Evolutionary conservation across 78 protist genomes (phyloP), one percentile per base, ranked within the genome.

Genomic region (Isochrysis galbana): DNA sequence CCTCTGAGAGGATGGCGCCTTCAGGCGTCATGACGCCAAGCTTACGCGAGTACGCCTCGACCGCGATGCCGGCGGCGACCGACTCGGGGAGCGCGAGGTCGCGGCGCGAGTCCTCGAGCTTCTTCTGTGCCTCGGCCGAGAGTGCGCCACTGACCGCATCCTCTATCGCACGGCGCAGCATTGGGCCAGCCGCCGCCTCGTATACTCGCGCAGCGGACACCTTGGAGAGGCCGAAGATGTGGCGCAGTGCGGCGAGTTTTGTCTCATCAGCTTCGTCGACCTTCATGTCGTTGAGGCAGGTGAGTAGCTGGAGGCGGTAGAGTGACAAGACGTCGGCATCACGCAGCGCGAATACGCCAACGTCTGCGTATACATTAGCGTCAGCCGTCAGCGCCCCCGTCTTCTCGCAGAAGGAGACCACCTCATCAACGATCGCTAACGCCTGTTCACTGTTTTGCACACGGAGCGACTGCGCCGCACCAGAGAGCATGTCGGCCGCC

Each of bases 41-140:
- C 46, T 39, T 1, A 25, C 14, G 48, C 46, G 44, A 10, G 84
- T 77, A 77, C 23, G 39, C 84, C 2, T 77, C 84, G 32, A 77
- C 14, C 46, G 21, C 2, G 23, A 77, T 77, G 84, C 47, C 0
- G 32, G 7, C 47, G 14, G 61, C 61, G 14, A 14, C 7, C 61
- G 61, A 51, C 46, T 1, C 84, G 14, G 84, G 84, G 14, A 77
- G 84, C 21, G 84, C 84, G 84, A 77, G 84, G 32, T 77, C 84
- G n/a, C n/a, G 2, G 47, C 34, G 44, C 46, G 84, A 36, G 34
- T 1, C n/a, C 10, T 36, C n/a, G 32, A 77, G 2, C 14, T 17
- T 23, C 84, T 3, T 19, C 47, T 80, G 22, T 25, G 0, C 39
- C 88, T 41, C 54, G 39, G 36, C 5, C 22, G 21, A 7, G 29